Base-by-base conservation (phyloP, 352 stramenopile species). In the Ophiocytium majus region DNA sequence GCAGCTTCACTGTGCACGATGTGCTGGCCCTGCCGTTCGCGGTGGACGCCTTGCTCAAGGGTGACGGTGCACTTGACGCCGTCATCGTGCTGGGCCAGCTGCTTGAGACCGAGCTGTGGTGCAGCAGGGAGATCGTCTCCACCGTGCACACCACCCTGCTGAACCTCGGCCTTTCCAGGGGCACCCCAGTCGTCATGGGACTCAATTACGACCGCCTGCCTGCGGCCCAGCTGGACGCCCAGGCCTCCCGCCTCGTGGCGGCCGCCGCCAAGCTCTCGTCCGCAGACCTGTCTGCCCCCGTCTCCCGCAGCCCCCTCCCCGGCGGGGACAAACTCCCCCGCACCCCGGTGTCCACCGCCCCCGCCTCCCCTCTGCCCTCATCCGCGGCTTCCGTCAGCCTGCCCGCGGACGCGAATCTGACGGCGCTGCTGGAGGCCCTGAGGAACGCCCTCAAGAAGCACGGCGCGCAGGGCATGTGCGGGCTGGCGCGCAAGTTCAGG, bases 381-480 rank as follows among this genome's bases (percentile, higher is more conserved):
- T n/a, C n/a, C n/a, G n/a, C n/a, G n/a, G 43, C 43, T 5, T 5
- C 5, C 5, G 5, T 14, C 43, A 14, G 5, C 14, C 43, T 14
- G 43, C 43, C 43, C 43, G 14, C 43, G 5, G 43, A 57, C 14
- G 74, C 23, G 78, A 87, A 33, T 43, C 71, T 79, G 19, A 23
- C 9, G 35, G 19, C 19, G 23, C 34, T 86, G 10, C 17, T 86
- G 17, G 79, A 87, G 63, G 50, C 79, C 0, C 85, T 86, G 19
- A 57, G 83, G 19, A 78, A 86, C 17, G 43, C 82, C 33, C 81
- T 86, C n/a, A 87, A 28, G 32, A 88, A 37, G 35, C 50, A 80
- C 32, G 93, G 93, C 23, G 91, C 92, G 0, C 85, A 90, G 10
- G 93, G 93, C 0, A 94, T 96, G 71, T 94, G 93, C 76, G 91